Conservation (phyloP, 495 filamentous ascomycete genomes). For the Neurospora tetraspora region DNA sequence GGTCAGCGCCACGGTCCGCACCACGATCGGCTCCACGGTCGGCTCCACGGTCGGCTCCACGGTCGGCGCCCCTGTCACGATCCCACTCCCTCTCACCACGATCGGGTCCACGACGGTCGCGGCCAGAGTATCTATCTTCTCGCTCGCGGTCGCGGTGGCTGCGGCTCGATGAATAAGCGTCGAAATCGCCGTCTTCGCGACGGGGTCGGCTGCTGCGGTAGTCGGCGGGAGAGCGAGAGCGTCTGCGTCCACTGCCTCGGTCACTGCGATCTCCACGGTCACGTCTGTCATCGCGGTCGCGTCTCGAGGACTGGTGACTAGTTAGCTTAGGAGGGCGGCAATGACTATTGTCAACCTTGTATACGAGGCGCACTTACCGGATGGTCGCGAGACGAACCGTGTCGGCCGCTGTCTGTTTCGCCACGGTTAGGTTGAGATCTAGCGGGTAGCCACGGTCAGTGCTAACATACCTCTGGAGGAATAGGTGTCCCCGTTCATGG, state of each 20-base stretch:
- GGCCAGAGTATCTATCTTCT: constrained; percentile 72
- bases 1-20: constrained; percentile 50
- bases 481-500: constrained; percentile 84
- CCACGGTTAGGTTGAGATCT: constrained; percentile 18
- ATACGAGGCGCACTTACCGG: constrained; percentile 40
- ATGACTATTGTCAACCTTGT: neutral
- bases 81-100: constrained; percentile 51
- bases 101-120: constrained; percentile 37
- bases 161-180: constrained; percentile 82
- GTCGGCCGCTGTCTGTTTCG: constrained; percentile 49
- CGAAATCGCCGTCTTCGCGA: constrained; percentile 58
- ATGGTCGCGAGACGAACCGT: constrained; percentile 60
- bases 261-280: constrained; percentile 38
- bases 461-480: constrained; percentile 59
- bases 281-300: constrained; percentile 43
- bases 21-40: constrained; percentile 32
- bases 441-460: constrained; percentile 2
- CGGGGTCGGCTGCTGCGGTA: constrained; percentile 46
- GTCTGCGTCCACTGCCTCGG: constrained; percentile 51
- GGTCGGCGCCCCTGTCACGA: constrained; percentile 49
- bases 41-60: constrained; percentile 28
- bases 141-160: constrained; percentile 86
- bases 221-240: constrained; percentile 65
- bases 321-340: neutral
- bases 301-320: constrained; percentile 14